phyloP scores from a whole-genome alignment of 257 asterid genomes.

The Linderniella brevidens region DNA sequence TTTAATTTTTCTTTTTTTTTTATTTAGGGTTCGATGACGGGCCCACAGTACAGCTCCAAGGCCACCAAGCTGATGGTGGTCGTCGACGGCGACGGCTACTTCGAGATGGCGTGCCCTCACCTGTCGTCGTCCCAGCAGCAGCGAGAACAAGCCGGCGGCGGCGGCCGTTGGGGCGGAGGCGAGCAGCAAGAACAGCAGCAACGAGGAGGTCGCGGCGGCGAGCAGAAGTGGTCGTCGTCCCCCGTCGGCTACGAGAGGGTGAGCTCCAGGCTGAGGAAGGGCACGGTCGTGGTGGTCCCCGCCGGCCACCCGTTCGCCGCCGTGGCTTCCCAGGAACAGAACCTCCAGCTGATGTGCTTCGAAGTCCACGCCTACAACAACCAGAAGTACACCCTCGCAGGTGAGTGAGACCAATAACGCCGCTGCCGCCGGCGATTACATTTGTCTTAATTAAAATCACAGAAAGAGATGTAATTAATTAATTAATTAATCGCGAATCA shows the following conservation, averaged over 20 bases:
- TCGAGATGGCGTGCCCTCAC: slow-evolving; percentile 71
- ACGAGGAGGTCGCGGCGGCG: slow-evolving; percentile 1
- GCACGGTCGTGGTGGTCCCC: slow-evolving; percentile 42
- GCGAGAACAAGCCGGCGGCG: too few species aligned
- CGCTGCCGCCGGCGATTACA: background rate
- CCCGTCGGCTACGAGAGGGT: background rate
- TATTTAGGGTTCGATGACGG: slow-evolving; percentile 48
- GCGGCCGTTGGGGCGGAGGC: too few species aligned
- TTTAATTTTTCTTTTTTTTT: too few species aligned
- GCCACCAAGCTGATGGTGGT: slow-evolving; percentile 22
- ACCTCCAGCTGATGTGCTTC: slow-evolving; percentile 41
- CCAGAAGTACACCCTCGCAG: slow-evolving; percentile 31
- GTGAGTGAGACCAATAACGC: slow-evolving; percentile 5
- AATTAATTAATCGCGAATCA: too few species aligned
- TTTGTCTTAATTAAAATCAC: too few species aligned
- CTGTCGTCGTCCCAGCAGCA: slow-evolving; percentile 10
- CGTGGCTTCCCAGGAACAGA: slow-evolving; percentile 34
- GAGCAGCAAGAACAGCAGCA: background rate
- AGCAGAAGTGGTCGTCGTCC: background rate
- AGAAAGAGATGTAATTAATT: too few species aligned
- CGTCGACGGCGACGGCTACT: slow-evolving; percentile 40
- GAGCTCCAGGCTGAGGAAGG: slow-evolving; percentile 6
- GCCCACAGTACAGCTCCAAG: slow-evolving; percentile 36
- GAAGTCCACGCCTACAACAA: slow-evolving; percentile 26
- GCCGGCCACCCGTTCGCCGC: slow-evolving; percentile 56